These are phyloP conservation scores for Ambrosia artemisiifolia DNA, from an alignment of 129 eudicot species.

Conservation along the genomic window DNA sequence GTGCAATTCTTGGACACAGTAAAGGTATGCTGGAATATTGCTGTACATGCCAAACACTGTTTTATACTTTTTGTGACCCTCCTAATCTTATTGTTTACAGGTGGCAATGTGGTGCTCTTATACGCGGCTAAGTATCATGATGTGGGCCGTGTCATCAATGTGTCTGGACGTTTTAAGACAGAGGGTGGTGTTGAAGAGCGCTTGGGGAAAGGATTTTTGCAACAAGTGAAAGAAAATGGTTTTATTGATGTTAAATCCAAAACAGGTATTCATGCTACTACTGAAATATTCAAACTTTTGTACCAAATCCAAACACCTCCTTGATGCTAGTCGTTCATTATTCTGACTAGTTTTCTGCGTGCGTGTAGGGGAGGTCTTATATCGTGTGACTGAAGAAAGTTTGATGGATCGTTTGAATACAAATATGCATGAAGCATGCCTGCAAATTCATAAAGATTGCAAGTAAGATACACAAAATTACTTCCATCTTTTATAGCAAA, in stretches of 20 bases:
- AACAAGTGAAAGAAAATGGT: slow-evolving; percentile 56
- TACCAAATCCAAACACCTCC: background rate
- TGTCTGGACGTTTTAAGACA: slow-evolving; percentile 65
- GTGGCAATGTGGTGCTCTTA: slow-evolving; percentile 64
- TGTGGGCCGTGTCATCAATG: slow-evolving; percentile 47
- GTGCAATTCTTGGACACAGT: slow-evolving; percentile 74
- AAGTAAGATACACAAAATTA: slow-evolving; percentile 34
- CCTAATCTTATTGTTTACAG: slow-evolving; percentile 35
- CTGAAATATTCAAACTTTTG: background rate
- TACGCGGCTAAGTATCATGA: slow-evolving; percentile 80
- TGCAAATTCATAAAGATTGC: slow-evolving; percentile 64
- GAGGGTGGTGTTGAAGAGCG: slow-evolving; percentile 59
- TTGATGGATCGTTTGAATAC: slow-evolving; percentile 77
- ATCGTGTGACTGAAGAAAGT: slow-evolving; percentile 71
- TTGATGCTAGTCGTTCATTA: background rate
- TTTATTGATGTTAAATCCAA: slow-evolving; percentile 51
- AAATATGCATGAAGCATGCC: slow-evolving; percentile 71
- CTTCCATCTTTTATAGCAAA: slow-evolving; percentile 8
- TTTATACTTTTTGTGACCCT: background rate
- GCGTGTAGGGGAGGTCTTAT: slow-evolving; percentile 48
- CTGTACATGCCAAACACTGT: background rate
- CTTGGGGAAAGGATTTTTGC: slow-evolving; percentile 57
- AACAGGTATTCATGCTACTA: slow-evolving; percentile 35
- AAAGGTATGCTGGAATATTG: slow-evolving; percentile 47
- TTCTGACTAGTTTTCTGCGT: background rate